Conservation (phyloP, 1,284 basidiomycete species). For the Sanguinoderma infundibulare region DNA sequence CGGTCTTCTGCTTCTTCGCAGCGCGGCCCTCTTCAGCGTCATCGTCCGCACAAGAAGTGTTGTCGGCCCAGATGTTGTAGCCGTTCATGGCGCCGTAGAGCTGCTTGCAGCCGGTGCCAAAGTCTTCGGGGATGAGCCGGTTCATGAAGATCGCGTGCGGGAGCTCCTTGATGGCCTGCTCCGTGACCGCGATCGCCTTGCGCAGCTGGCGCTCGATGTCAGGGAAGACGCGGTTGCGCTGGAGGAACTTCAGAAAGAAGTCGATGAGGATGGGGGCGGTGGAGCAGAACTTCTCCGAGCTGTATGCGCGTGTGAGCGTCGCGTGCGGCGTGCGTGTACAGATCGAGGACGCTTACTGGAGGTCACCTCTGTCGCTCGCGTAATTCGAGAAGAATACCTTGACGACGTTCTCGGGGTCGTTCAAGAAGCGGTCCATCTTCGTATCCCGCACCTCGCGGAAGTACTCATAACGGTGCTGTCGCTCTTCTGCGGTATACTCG, state of each 20-base stretch:
- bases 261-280: conserved; percentile 58
- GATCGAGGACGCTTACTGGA: too few species aligned
- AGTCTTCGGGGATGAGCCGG: conserved; percentile 56
- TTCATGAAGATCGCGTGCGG: conserved; percentile 58
- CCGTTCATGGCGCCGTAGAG: conserved; percentile 45
- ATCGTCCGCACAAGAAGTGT: conserved; percentile 10
- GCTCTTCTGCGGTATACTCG: conserved; percentile 16
- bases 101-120: conserved; percentile 50
- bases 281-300: conserved; percentile 36
- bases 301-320: conserved; percentile 24
- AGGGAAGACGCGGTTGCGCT: conserved; percentile 60
- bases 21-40: conserved; percentile 15
- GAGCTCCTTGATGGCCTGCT: conserved; percentile 59
- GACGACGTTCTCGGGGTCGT: conserved; percentile 55
- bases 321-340: conserved; percentile 18
- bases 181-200: conserved; percentile 50
- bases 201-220: conserved; percentile 50
- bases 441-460: conserved; percentile 45
- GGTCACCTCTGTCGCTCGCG: conserved; percentile 63
- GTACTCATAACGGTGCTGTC: conserved; percentile 38
- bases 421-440: conserved; percentile 53
- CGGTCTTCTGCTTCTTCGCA: conserved; percentile 32
- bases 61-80: neutral
- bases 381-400: conserved; percentile 69
- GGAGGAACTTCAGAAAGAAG: conserved; percentile 66